These are phyloP conservation scores for Hypoxylon sp. DNA, from an alignment of 2,329 filamentous ascomycete genomes.

Conservation along the genomic window DNA sequence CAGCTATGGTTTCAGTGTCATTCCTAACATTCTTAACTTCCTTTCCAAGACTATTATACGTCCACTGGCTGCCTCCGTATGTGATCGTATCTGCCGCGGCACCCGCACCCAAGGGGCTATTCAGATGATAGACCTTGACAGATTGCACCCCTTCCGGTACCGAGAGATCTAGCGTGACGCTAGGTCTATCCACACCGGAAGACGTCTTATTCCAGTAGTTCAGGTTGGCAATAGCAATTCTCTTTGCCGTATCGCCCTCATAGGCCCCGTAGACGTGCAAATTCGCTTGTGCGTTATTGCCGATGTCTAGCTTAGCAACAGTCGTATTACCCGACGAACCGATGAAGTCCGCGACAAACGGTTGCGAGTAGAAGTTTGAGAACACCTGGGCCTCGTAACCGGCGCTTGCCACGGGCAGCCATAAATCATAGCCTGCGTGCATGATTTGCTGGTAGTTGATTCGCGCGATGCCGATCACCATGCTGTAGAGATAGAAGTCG, in stretches of 20 bases:
- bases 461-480: conserved; percentile 53
- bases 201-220: conserved; percentile 56
- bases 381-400: conserved; percentile 52
- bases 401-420: conserved; percentile 52
- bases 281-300: conserved; percentile 44
- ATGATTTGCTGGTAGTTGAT: conserved; percentile 58
- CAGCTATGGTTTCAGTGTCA: conserved; percentile 49
- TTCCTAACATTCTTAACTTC: conserved; percentile 53
- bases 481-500: conserved; percentile 55
- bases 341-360: conserved; percentile 55
- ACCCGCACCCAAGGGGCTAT: conserved; percentile 53
- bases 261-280: conserved; percentile 52
- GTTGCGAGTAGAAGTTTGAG: conserved; percentile 56
- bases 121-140: conserved; percentile 51
- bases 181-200: conserved; percentile 44
- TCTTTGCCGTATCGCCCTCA: conserved; percentile 47
- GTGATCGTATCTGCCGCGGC: conserved; percentile 53
- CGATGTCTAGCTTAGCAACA: conserved; percentile 44
- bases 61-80: conserved; percentile 57
- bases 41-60: conserved; percentile 51
- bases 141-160: conserved; percentile 41
- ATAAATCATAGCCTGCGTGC: conserved; percentile 52
- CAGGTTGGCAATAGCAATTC: conserved; percentile 53
- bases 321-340: conserved; percentile 51
- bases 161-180: conserved; percentile 43